Evolutionary conservation across 192 early-diverging fungal genomes (phyloP).

Genomic region (Coemansia aciculifera): DNA sequence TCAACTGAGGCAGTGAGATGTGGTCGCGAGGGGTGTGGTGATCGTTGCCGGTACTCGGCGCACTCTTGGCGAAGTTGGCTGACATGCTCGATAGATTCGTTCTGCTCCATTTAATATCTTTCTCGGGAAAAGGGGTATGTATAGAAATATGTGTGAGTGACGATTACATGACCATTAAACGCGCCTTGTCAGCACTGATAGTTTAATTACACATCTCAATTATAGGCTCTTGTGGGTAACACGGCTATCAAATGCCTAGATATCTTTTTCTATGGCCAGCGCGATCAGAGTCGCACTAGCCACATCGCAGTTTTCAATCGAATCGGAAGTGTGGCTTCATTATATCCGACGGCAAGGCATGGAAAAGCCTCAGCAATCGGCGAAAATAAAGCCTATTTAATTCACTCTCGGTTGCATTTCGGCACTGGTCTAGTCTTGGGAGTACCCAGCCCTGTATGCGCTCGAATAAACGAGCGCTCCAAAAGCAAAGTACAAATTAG

Average conservation of each 20-base stretch:
- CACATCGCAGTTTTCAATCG: neutral
- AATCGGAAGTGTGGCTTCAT: constrained; percentile 18
- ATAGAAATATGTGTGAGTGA: neutral
- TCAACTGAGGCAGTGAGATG: constrained; percentile 15
- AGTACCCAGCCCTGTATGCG: constrained; percentile 31
- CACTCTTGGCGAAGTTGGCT: constrained; percentile 14
- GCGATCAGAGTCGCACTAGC: neutral
- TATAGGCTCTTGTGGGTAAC: neutral
- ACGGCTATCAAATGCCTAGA: neutral
- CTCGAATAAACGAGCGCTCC: constrained; percentile 30
- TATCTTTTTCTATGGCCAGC: neutral
- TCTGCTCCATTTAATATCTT: neutral
- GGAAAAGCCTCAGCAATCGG: constrained; percentile 12
- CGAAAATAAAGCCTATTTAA: constrained; percentile 19
- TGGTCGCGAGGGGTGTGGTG: constrained; percentile 46
- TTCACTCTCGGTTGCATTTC: constrained; percentile 40
- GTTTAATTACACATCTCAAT: neutral
- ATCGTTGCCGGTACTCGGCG: constrained; percentile 12
- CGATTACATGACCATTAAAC: neutral
- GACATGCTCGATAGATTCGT: neutral
- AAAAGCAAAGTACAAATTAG: constrained; percentile 6
- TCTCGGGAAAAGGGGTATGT: neutral
- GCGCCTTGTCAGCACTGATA: too few relatives aligned
- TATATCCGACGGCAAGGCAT: constrained; percentile 19
- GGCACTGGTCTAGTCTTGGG: constrained; percentile 38